These are phyloP conservation scores for Delitschia confertaspora DNA, from an alignment of 495 filamentous ascomycete genomes.

Conservation along the genomic window DNA sequence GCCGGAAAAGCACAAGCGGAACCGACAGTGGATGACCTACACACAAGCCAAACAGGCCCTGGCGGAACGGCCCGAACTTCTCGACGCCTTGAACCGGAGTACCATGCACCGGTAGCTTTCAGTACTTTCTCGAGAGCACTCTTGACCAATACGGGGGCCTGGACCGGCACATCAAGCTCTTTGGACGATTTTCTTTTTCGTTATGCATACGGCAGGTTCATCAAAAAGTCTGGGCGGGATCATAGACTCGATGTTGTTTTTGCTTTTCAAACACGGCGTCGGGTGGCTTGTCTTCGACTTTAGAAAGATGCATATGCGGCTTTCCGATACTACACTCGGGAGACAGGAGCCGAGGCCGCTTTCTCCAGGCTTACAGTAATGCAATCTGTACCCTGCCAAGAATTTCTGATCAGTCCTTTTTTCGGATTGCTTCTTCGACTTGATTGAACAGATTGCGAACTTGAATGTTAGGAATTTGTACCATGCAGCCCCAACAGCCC, in stretches of 20 bases:
- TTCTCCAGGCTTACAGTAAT: too few relatives aligned
- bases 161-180: too few relatives aligned
- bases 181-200: conserved; percentile 10
- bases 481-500: too few relatives aligned
- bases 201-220: not conserved
- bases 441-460: too few relatives aligned
- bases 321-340: conserved; percentile 1
- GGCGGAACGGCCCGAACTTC: conserved; percentile 70
- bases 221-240: not conserved
- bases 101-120: conserved; percentile 44
- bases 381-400: not conserved
- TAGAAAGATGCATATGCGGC: conserved; percentile 2
- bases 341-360: too few relatives aligned
- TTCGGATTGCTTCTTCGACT: too few relatives aligned
- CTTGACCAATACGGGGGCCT: too few relatives aligned
- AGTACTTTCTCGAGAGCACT: too few relatives aligned
- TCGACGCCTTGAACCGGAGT: conserved; percentile 76
- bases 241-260: conserved; percentile 6
- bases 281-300: conserved; percentile 2
- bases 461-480: too few relatives aligned
- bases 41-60: conserved; percentile 68
- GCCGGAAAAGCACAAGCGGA: conserved; percentile 90
- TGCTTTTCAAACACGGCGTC: conserved; percentile 9
- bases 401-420: not conserved
- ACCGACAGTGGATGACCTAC: conserved; percentile 81